These are phyloP conservation scores for Cladorrhinum samala DNA, from an alignment of 495 filamentous ascomycete genomes.

Conservation along the genomic window DNA sequence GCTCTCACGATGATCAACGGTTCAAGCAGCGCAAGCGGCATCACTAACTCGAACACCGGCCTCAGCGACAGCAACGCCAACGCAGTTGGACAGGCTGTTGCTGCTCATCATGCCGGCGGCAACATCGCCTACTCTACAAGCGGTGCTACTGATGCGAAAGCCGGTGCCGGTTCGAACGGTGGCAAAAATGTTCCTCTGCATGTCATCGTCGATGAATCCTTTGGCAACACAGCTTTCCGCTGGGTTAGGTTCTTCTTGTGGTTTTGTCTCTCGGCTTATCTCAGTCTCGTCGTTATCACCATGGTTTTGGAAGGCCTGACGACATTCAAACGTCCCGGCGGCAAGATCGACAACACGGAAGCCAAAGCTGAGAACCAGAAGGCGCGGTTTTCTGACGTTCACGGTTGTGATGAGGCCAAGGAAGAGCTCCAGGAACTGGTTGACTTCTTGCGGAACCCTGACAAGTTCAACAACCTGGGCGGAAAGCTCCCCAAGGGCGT, in stretches of 20 bases:
- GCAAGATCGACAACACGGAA: conserved; percentile 61
- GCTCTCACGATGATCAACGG: conserved; percentile 65
- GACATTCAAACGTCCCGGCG: conserved; percentile 69
- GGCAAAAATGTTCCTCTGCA: conserved; percentile 74
- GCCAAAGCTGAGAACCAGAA: conserved; percentile 86
- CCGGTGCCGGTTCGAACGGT: conserved; percentile 22
- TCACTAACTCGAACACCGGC: conserved; percentile 27
- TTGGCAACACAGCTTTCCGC: conserved; percentile 70
- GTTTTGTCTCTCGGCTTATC: conserved; percentile 69
- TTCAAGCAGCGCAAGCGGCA: conserved; percentile 17
- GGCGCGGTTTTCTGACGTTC: conserved; percentile 86
- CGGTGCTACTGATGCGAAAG: conserved; percentile 39
- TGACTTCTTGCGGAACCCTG: conserved; percentile 88
- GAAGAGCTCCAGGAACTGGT: conserved; percentile 96
- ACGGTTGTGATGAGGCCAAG: conserved; percentile 96
- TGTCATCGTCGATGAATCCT: conserved; percentile 91
- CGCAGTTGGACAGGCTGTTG: conserved; percentile 81
- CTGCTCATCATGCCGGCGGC: conserved; percentile 63
- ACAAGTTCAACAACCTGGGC: conserved; percentile 83
- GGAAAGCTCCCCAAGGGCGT: conserved; percentile 97
- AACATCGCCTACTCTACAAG: conserved; percentile 51
- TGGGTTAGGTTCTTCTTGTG: conserved; percentile 82
- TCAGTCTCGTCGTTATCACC: conserved; percentile 66
- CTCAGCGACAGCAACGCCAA: conserved; percentile 46
- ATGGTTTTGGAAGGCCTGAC: conserved; percentile 73